These are phyloP conservation scores for Ochromonas danica DNA, from an alignment of 108 stramenopile genomes.

Conservation along the genomic window DNA sequence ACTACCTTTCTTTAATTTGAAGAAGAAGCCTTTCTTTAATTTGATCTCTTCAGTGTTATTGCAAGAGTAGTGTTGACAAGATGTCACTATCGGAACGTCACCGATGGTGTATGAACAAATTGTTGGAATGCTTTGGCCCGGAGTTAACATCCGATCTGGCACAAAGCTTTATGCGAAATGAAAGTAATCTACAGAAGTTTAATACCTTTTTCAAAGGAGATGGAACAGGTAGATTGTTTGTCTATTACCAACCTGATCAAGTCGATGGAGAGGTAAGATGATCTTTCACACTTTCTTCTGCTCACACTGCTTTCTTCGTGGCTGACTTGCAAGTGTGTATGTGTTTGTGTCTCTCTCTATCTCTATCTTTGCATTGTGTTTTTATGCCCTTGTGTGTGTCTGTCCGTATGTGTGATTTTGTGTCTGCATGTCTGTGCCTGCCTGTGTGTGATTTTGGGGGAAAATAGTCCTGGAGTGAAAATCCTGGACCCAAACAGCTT, in stretches of 20 bases:
- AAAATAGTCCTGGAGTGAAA: conserved; percentile 28
- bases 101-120: conserved; percentile 27
- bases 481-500: conserved; percentile 24
- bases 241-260: conserved; percentile 8
- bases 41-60: neutral
- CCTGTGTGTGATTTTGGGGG: too few relatives aligned
- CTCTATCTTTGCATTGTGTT: too few relatives aligned
- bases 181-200: conserved; percentile 27
- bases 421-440: too few relatives aligned
- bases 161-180: conserved; percentile 29
- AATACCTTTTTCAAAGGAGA: conserved; percentile 29
- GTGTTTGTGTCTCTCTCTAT: too few relatives aligned
- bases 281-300: too few relatives aligned
- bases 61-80: neutral
- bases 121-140: conserved; percentile 18
- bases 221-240: conserved; percentile 31
- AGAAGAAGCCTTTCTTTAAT: too few relatives aligned
- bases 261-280: conserved; percentile 18
- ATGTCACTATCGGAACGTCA: conserved; percentile 32
- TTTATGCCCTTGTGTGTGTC: too few relatives aligned
- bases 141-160: conserved; percentile 9
- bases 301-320: too few relatives aligned
- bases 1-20: too few relatives aligned
- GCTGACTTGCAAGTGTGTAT: too few relatives aligned
- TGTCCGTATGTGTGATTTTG: too few relatives aligned